Evolutionary conservation across 176 grass and related monocot genomes (phyloP).

Genomic region (Triticum dicoccoides): DNA sequence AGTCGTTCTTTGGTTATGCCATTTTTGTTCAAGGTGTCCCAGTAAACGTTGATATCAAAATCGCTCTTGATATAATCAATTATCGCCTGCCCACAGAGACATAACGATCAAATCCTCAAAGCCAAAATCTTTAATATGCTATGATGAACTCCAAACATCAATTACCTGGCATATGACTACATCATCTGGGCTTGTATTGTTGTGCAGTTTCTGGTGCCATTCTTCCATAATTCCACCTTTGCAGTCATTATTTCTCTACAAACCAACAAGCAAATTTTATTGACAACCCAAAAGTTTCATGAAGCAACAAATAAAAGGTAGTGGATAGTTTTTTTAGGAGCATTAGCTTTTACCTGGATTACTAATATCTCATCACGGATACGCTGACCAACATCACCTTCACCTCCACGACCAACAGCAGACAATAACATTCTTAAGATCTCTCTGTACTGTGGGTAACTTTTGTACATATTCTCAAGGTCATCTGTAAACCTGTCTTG

Average conservation of each 20-base stretch:
- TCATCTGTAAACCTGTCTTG: conserved; percentile 87
- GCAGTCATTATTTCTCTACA: conserved; percentile 93
- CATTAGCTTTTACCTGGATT: conserved; percentile 65
- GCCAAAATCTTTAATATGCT: conserved; percentile 10
- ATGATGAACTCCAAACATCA: conserved; percentile 12
- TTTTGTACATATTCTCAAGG: conserved; percentile 84
- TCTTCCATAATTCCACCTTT: conserved; percentile 99
- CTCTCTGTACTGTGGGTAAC: conserved; percentile 76
- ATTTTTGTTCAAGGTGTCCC: conserved; percentile 90
- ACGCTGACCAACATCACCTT: conserved; percentile 98
- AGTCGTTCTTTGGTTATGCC: conserved; percentile 92
- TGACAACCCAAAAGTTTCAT: conserved; percentile 9
- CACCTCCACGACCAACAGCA: conserved; percentile 90
- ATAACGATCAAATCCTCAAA: conserved; percentile 31
- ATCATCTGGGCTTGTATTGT: conserved; percentile 99
- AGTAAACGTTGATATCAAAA: conserved; percentile 85
- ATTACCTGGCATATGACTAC: conserved; percentile 96
- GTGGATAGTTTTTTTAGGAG: conserved; percentile 12
- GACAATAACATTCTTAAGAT: conserved; percentile 85
- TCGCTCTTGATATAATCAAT: conserved; percentile 88
- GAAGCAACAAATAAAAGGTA: conserved; percentile 26
- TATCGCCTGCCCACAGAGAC: conserved; percentile 61
- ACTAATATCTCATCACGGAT: conserved; percentile 99
- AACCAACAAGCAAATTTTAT: conserved; percentile 19
- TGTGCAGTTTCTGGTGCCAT: conserved; percentile 99